A percentile compares a stretch with the other conserved stretches of the same genome.
These are phyloP conservation scores for Magnaporthiopsis poae DNA, from an alignment of 2,329 filamentous ascomycete species.

Conservation along the genomic window DNA sequence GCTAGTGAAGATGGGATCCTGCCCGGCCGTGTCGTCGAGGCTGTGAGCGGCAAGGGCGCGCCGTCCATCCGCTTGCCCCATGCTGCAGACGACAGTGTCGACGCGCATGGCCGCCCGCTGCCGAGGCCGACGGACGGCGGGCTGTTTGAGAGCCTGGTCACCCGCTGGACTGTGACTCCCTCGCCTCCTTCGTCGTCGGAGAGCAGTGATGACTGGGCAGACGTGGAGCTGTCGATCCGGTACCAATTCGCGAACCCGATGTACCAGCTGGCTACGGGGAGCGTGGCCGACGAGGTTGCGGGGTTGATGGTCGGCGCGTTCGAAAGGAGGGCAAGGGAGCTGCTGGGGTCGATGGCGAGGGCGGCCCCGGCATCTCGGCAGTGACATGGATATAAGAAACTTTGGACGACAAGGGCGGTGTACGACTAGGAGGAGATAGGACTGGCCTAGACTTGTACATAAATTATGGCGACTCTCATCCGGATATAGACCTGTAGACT, in stretches of 20 bases:
- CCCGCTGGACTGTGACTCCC: constrained; percentile 56
- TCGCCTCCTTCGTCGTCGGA: constrained; percentile 28
- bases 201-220: constrained; percentile 43
- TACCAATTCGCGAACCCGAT: constrained; percentile 85
- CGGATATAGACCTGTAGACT: background rate
- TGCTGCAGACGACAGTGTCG: constrained; percentile 10
- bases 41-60: constrained; percentile 53
- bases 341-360: constrained; percentile 16
- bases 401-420: background rate
- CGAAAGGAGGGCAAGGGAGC: constrained; percentile 63
- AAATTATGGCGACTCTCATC: no score
- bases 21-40: constrained; percentile 61
- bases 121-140: constrained; percentile 11
- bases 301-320: constrained; percentile 88
- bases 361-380: background rate
- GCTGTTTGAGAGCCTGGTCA: constrained; percentile 60
- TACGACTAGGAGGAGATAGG: background rate
- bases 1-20: no score
- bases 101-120: constrained; percentile 14
- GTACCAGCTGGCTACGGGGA: constrained; percentile 70
- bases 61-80: constrained; percentile 32
- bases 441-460: background rate
- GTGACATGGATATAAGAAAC: background rate
- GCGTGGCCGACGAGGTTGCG: constrained; percentile 75
- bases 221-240: constrained; percentile 65